Evolutionary conservation across 2,329 filamentous ascomycete genomes (phyloP), one percentile per base, ranked within the genome.

Genomic region (Chaetomium sp.): DNA sequence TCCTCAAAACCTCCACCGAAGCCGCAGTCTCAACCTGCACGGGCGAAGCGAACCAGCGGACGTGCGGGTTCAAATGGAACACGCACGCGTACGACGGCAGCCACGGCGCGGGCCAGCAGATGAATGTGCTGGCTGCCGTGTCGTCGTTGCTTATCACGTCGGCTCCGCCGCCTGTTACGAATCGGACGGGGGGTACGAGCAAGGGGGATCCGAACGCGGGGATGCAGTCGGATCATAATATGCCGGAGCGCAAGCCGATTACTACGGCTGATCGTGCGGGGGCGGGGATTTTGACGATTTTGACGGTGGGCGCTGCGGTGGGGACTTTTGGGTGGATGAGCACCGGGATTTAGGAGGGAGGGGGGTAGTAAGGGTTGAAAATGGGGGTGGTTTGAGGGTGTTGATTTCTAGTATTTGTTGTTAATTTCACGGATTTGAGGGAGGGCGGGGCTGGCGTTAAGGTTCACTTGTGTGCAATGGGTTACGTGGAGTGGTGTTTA

Each of bases 31-130:
- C 73, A n/a, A 79, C 81, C 44, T 89, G 86, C 66, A 81, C 78
- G 0, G 83, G 81, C 6, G 84, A 81, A 2, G 69, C 71, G 1
- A 75, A 77, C 11, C 76, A 80, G 2, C 77, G 79, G n/a, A 75
- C 76, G 34, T 89, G 87, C 64, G 82, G 84, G 9, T 80, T 86
- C 60, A 78, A 78, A 62, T 89, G 86, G 86, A 77, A 49, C 57
- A 73, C 72, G 27, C 78, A 73, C 37, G 74, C 76, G 9, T 62
- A 69, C 43, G 80, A 84, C 59, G 76, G 79, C 53, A 82, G 80
- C 4, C 74, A 72, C 32, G 79, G 81, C 12, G 78, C 81, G 7
- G 80, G 82, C 8, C 79, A 85, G 65, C 74, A 79, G 63, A 81
- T 85, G 74, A 79, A 76, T 40, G 81, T 79, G 0, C 67, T 84